Percentiles rank a stretch among this genome's conserved stretches.
Conservation (phyloP, 2,329 filamentous ascomycete genomes). For the Phaeosphaeria sp. region DNA sequence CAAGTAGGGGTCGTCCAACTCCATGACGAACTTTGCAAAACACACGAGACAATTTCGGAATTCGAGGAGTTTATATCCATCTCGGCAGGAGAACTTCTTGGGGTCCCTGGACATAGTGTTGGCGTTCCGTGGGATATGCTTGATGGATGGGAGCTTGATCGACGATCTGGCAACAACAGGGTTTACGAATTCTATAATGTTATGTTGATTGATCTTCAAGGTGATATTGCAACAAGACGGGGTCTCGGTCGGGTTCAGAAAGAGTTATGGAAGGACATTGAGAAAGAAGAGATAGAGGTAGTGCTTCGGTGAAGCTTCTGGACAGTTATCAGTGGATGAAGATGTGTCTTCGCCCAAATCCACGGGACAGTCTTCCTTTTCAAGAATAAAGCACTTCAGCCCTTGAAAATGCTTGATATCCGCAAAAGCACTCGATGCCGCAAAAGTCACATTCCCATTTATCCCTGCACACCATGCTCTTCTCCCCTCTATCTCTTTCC, state of each 20-base stretch:
- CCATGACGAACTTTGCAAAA: not conserved
- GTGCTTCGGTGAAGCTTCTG: too few relatives aligned
- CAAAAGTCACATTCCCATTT: slow-evolving; percentile 26
- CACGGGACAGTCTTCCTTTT: too few relatives aligned
- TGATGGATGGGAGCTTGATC: not conserved
- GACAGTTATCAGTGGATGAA: not conserved
- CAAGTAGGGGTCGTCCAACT: not conserved
- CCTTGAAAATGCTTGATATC: not conserved
- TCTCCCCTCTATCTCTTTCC: not conserved
- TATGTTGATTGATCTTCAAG: not conserved
- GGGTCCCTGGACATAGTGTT: not conserved
- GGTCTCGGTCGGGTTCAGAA: too few relatives aligned
- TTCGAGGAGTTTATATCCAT: not conserved
- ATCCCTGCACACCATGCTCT: slow-evolving; percentile 8
- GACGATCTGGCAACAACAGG: not conserved
- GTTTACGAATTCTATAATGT: not conserved
- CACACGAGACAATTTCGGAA: not conserved
- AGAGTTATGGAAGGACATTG: too few relatives aligned
- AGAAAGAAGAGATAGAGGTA: too few relatives aligned
- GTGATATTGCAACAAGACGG: too few relatives aligned
- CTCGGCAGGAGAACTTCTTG: not conserved
- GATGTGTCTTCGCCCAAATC: too few relatives aligned
- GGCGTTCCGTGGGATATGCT: not conserved
- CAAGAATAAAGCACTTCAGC: too few relatives aligned
- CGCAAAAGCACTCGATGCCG: slow-evolving; percentile 24